phyloP scores from a whole-genome alignment of 1,284 basidiomycete species.

The Mycosarcoma mackinlayi region DNA sequence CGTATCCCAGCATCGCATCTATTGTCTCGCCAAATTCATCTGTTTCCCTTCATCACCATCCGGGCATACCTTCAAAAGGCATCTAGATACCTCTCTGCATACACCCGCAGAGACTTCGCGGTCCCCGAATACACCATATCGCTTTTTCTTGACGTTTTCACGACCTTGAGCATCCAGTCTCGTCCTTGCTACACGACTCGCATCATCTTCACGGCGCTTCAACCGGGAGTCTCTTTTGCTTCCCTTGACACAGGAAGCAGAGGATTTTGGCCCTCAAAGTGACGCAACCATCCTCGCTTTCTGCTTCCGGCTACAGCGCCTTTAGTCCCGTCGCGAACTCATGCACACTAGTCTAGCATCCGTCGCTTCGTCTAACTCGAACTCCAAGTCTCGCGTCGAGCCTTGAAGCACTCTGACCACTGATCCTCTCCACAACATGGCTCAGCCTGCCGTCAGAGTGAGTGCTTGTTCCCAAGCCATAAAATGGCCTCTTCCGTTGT shows the following conservation, averaged over 20 bases:
- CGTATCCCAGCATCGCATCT: slow-evolving; percentile 12
- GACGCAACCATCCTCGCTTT: too few relatives aligned
- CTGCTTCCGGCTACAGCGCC: too few relatives aligned
- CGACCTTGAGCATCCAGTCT: not conserved
- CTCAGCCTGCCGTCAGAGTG: slow-evolving; percentile 44
- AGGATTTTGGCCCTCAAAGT: too few relatives aligned
- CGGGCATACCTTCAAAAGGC: slow-evolving; percentile 18
- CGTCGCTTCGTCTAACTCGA: slow-evolving; percentile 2
- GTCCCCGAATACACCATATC: too few relatives aligned
- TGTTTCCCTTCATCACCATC: slow-evolving; percentile 13
- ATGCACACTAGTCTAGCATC: slow-evolving; percentile 8
- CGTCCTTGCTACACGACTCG: too few relatives aligned
- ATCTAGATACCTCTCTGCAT: slow-evolving; percentile 36
- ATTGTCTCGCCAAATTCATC: slow-evolving; percentile 11
- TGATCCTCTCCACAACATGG: slow-evolving; percentile 19
- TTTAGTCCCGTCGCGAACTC: not conserved
- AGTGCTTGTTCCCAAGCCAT: not conserved
- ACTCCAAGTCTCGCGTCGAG: slow-evolving; percentile 12
- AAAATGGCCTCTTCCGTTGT: not conserved
- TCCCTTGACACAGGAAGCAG: too few relatives aligned
- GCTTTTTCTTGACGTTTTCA: not conserved
- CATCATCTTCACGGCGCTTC: too few relatives aligned
- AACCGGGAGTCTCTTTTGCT: too few relatives aligned
- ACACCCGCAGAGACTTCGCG: slow-evolving; percentile 7
- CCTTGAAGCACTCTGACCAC: slow-evolving; percentile 1